These are phyloP conservation scores for Trichoderma polysporum DNA, from an alignment of 2,329 filamentous ascomycete species.

Conservation along the genomic window DNA sequence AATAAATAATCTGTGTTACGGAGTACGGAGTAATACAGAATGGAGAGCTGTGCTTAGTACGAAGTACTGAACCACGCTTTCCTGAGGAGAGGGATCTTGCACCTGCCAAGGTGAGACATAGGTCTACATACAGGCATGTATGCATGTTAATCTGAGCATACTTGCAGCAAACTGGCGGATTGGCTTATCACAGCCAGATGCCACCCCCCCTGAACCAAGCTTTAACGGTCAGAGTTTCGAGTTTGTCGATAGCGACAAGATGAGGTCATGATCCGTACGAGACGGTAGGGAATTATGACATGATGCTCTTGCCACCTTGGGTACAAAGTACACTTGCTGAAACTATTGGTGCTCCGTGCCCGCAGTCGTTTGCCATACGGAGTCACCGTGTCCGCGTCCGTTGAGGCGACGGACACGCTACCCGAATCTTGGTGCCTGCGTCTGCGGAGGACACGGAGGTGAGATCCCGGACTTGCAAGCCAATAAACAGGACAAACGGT, in stretches of 20 bases:
- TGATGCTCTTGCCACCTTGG: slow-evolving; percentile 17
- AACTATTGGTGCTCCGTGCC: slow-evolving; percentile 17
- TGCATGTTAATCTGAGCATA: background rate
- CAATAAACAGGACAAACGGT: background rate
- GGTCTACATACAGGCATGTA: background rate
- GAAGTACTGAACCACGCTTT: background rate
- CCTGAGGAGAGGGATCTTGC: background rate
- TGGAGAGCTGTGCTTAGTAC: no score
- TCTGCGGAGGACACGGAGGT: background rate
- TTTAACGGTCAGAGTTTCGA: background rate
- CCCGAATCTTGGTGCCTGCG: background rate
- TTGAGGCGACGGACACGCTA: background rate
- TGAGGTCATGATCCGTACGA: slow-evolving; percentile 15
- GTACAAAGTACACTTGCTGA: slow-evolving; percentile 1
- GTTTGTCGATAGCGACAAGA: background rate
- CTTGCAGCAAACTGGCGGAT: background rate
- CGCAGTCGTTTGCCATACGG: slow-evolving; percentile 11
- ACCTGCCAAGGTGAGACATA: background rate
- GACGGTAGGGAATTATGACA: slow-evolving; percentile 5
- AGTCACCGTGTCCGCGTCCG: background rate
- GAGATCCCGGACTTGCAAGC: background rate
- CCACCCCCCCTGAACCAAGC: background rate
- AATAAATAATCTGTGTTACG: background rate
- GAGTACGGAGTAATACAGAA: background rate
- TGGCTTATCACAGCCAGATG: background rate